Conservation (phyloP, 2,329 filamentous ascomycete species). For the Pezicula neosporulosa region DNA sequence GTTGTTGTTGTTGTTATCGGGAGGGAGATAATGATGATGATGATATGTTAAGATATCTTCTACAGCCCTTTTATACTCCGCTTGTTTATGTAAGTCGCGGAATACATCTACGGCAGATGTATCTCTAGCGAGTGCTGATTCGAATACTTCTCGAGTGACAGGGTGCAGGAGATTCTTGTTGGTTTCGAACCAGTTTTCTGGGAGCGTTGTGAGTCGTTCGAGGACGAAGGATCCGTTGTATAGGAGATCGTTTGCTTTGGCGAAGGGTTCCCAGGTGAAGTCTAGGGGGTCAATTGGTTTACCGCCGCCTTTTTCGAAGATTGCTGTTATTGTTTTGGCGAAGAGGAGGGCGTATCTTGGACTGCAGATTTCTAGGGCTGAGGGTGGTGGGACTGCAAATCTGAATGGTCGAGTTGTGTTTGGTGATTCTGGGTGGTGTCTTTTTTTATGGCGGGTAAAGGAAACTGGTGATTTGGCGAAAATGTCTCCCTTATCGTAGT, state of each 20-base stretch:
- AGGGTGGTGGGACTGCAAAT: conserved; percentile 45
- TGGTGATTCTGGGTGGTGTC: not conserved
- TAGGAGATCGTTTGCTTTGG: conserved; percentile 44
- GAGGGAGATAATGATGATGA: too few species aligned
- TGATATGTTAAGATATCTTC: conserved; percentile 33
- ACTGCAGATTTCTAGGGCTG: conserved; percentile 38
- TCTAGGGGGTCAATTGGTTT: conserved; percentile 18
- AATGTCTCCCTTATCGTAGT: conserved; percentile 42
- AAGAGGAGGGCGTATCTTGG: conserved; percentile 39
- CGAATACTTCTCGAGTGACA: conserved; percentile 42
- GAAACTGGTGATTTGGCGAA: conserved; percentile 43
- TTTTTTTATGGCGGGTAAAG: not conserved
- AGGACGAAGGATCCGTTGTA: conserved; percentile 50
- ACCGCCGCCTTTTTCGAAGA: conserved; percentile 36
- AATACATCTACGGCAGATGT: conserved; percentile 44
- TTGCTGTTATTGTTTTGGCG: conserved; percentile 33
- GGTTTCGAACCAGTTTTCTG: conserved; percentile 36
- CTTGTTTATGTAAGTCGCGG: conserved; percentile 42
- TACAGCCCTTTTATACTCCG: conserved; percentile 37
- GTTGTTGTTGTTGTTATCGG: too few species aligned
- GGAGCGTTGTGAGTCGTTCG: conserved; percentile 41
- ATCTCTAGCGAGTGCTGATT: conserved; percentile 31
- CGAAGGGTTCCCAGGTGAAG: conserved; percentile 40
- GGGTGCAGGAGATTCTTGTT: conserved; percentile 48
- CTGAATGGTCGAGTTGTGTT: conserved; percentile 34